Percentiles rank a stretch among this genome's conserved stretches.
phyloP scores from a whole-genome alignment of 257 asterid species.

The Petunia secreta region DNA sequence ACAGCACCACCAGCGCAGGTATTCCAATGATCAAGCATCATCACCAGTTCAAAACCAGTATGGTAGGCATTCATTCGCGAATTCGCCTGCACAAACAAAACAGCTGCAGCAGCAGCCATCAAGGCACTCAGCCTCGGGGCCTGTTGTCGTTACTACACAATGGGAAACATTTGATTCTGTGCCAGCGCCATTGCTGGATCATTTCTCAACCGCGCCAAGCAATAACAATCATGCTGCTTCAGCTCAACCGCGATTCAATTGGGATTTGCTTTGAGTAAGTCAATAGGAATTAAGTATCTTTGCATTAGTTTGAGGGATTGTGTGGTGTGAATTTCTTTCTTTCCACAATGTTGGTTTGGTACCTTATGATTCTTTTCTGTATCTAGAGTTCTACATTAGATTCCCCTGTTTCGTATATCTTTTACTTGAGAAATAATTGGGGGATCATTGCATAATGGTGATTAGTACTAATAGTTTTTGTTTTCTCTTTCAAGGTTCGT shows the following conservation, averaged over 20 bases:
- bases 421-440: conserved; percentile 49
- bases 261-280: conserved; percentile 61
- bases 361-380: conserved; percentile 60
- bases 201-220: conserved; percentile 31
- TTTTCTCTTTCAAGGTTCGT: not conserved
- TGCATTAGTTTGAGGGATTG: conserved; percentile 16
- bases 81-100: conserved; percentile 42
- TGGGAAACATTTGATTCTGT: conserved; percentile 91
- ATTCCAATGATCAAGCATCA: conserved; percentile 30
- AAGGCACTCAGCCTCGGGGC: conserved; percentile 54
- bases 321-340: conserved; percentile 23
- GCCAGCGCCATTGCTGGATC: conserved; percentile 35
- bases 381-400: conserved; percentile 57
- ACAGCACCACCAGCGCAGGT: conserved; percentile 26
- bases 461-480: not conserved
- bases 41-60: conserved; percentile 38
- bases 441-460: conserved; percentile 23
- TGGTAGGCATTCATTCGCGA: conserved; percentile 42
- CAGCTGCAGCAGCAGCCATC: conserved; percentile 44
- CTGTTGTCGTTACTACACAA: conserved; percentile 81
- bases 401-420: conserved; percentile 37
- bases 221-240: conserved; percentile 26
- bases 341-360: conserved; percentile 26
- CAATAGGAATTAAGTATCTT: not conserved
- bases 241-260: conserved; percentile 57